Percentiles rank a stretch among this genome's conserved stretches.
These are phyloP conservation scores for Tricholoma sp. DNA, from an alignment of 768 basidiomycete genomes.

Conservation along the genomic window DNA sequence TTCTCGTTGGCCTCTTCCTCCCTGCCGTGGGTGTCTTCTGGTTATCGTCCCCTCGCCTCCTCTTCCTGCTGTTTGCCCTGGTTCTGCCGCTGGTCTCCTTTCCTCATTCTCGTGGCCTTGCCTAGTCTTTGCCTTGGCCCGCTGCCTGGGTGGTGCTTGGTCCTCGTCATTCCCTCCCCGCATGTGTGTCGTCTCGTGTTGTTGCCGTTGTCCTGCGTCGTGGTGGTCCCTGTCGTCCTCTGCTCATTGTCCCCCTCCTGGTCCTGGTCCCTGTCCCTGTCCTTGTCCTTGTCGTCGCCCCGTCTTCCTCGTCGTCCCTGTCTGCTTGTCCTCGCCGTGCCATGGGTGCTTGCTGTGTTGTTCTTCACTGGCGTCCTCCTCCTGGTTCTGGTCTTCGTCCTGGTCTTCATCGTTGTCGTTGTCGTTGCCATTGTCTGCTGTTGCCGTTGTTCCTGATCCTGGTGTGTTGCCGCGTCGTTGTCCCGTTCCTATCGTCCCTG, in stretches of 20 bases:
- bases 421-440: background rate
- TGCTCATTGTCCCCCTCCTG: background rate
- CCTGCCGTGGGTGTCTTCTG: background rate
- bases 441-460: background rate
- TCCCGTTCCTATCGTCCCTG: background rate
- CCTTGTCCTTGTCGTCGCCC: background rate
- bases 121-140: too few relatives aligned
- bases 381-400: background rate
- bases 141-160: too few relatives aligned
- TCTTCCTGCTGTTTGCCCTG: background rate
- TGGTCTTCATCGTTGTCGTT: background rate
- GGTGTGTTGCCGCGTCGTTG: background rate
- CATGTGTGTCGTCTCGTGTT: background rate
- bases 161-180: background rate
- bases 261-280: background rate
- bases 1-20: background rate
- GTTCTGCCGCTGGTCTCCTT: background rate
- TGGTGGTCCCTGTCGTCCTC: background rate
- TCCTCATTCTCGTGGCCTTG: background rate
- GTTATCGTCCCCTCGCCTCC: background rate
- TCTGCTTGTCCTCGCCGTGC: background rate
- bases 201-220: background rate
- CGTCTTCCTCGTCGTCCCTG: background rate
- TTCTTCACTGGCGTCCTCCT: too few relatives aligned
- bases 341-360: background rate